These are phyloP conservation scores for Nakaseomyces bracarensis DNA, from an alignment of 1,139 yeast genomes.

Conservation along the genomic window DNA sequence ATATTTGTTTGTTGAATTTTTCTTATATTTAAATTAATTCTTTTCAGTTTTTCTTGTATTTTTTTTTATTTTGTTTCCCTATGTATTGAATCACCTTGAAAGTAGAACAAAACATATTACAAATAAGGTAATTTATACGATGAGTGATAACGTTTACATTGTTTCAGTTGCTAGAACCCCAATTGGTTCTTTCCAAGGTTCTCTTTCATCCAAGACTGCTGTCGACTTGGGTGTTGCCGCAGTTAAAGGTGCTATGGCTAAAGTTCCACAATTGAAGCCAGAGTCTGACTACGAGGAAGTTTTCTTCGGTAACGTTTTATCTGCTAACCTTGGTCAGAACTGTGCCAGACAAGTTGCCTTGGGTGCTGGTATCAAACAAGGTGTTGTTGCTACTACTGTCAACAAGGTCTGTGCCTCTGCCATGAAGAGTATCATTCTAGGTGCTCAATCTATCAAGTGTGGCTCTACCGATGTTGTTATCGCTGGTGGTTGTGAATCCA, in stretches of 20 bases:
- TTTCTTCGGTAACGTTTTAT: slow-evolving; percentile 84
- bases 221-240: slow-evolving; percentile 89
- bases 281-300: slow-evolving; percentile 72
- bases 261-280: slow-evolving; percentile 75
- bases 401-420: slow-evolving; percentile 98
- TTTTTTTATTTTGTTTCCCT: too few species aligned
- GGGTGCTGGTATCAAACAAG: slow-evolving; percentile 74
- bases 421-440: slow-evolving; percentile 81
- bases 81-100: too few species aligned
- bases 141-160: slow-evolving; percentile 59
- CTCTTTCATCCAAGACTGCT: slow-evolving; percentile 62
- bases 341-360: slow-evolving; percentile 97
- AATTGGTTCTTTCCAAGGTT: slow-evolving; percentile 86
- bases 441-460: slow-evolving; percentile 81
- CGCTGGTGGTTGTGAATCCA: slow-evolving; percentile 96
- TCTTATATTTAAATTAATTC: too few species aligned
- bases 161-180: slow-evolving; percentile 93
- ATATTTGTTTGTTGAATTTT: too few species aligned
- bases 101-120: not conserved
- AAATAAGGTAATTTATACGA: slow-evolving; percentile 11
- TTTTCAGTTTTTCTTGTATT: too few species aligned
- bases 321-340: slow-evolving; percentile 93
- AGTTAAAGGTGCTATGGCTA: slow-evolving; percentile 75
- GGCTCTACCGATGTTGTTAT: slow-evolving; percentile 89
- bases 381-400: slow-evolving; percentile 77